A percentile compares a stretch with the other conserved stretches of the same genome.
These are phyloP conservation scores for Rostrohypoxylon terebratum DNA, from an alignment of 495 filamentous ascomycete species.

Conservation along the genomic window DNA sequence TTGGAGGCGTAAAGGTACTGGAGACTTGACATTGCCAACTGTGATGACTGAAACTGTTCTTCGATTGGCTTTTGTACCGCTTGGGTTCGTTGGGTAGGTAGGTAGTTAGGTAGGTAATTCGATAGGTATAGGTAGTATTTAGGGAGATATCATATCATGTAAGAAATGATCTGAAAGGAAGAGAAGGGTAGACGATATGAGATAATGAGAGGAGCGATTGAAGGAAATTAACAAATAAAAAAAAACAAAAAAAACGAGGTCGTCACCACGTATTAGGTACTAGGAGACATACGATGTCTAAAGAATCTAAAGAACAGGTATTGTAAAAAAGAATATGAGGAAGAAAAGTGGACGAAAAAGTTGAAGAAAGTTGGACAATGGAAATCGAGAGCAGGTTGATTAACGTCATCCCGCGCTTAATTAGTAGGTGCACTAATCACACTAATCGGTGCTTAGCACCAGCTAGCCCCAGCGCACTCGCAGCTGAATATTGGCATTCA, in stretches of 20 bases:
- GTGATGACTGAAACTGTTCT: not conserved
- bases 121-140: not conserved
- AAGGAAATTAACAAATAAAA: not conserved
- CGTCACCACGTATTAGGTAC: not conserved
- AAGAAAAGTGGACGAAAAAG: constrained; percentile 2
- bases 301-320: not conserved
- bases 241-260: not conserved
- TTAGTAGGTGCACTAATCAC: not conserved
- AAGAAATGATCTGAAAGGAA: not conserved
- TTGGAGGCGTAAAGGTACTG: constrained; percentile 47
- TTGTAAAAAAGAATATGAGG: constrained; percentile 27
- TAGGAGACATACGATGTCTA: not conserved
- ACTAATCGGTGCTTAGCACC: not conserved
- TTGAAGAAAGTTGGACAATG: constrained; percentile 3
- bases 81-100: too few species aligned
- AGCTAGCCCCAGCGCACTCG: not conserved
- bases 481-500: constrained; percentile 4
- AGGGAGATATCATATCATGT: not conserved
- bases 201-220: not conserved
- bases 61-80: not conserved
- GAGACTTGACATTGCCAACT: constrained; percentile 52
- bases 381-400: constrained; percentile 25
- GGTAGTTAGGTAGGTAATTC: too few species aligned
- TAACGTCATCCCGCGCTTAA: constrained; percentile 40
- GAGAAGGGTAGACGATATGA: not conserved